Conservation (phyloP, 805 yeast genomes). For the Yamadazyma kitorensis region DNA sequence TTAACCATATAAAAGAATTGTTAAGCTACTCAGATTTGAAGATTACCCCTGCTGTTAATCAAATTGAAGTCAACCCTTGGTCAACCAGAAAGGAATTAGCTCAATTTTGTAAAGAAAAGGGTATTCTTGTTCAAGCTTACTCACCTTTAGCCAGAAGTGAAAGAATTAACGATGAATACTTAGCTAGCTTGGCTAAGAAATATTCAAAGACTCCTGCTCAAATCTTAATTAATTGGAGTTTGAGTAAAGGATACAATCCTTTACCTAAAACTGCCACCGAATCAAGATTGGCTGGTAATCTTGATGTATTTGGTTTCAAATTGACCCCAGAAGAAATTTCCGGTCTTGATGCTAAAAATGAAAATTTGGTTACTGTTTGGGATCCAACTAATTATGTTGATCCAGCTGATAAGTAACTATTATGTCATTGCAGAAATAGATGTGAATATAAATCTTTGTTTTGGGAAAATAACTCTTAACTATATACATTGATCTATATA, state of each 20-base stretch:
- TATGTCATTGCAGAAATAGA: no score
- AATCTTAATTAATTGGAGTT: conserved; percentile 50
- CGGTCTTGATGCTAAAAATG: conserved; percentile 3
- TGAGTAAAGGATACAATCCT: conserved; percentile 68
- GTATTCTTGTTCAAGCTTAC: conserved; percentile 67
- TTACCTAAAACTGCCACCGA: conserved; percentile 62
- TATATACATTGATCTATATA: no score
- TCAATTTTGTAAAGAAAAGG: conserved; percentile 50
- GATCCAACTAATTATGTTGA: conserved; percentile 6
- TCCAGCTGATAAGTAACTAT: no score
- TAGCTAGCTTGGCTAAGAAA: conserved; percentile 47
- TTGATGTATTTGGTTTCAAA: conserved; percentile 28
- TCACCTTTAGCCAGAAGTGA: conserved; percentile 63
- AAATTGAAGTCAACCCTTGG: conserved; percentile 33
- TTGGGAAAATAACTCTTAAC: no score
- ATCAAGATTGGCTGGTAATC: conserved; percentile 51
- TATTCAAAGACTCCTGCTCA: conserved; percentile 48
- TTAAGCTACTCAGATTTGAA: conserved; percentile 17
- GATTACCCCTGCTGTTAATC: conserved; percentile 33
- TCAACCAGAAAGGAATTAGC: conserved; percentile 66
- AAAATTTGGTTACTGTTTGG: conserved; percentile 2
- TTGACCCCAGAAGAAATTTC: conserved; percentile 23
- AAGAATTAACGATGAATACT: conserved; percentile 47
- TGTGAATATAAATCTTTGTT: no score
- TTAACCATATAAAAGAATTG: conserved; percentile 24